These are phyloP conservation scores for Backusella morwellensis DNA, from an alignment of 192 early-diverging fungal species.

Conservation along the genomic window DNA sequence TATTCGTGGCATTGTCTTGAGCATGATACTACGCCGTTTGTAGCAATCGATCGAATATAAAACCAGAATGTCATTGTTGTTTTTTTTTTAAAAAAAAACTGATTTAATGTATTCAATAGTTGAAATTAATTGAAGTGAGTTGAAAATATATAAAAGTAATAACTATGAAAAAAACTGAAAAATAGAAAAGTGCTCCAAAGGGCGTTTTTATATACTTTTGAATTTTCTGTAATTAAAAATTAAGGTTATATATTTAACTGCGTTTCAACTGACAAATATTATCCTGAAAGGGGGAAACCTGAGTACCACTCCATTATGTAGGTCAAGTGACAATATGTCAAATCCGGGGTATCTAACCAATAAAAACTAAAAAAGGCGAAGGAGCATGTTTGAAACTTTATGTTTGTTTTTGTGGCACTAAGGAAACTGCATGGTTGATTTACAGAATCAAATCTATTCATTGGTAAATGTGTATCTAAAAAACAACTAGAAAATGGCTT, in stretches of 20 bases:
- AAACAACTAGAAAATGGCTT: background rate
- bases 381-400: background rate
- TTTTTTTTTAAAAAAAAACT: background rate
- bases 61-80: slow-evolving; percentile 17
- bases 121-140: background rate
- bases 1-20: background rate
- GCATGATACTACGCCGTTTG: slow-evolving; percentile 15
- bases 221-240: background rate
- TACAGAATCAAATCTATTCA: background rate
- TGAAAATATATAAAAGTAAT: background rate
- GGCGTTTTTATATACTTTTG: background rate
- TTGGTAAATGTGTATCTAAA: background rate
- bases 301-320: background rate
- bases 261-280: background rate
- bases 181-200: background rate
- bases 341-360: background rate
- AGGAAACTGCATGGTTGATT: background rate
- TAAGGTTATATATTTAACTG: background rate
- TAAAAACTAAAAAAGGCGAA: background rate
- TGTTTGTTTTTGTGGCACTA: background rate
- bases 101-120: background rate
- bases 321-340: background rate
- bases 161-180: background rate
- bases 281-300: background rate
- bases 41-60: slow-evolving; percentile 21